Conservation (phyloP, 306 rosid species). For the Castanospermum australe region DNA sequence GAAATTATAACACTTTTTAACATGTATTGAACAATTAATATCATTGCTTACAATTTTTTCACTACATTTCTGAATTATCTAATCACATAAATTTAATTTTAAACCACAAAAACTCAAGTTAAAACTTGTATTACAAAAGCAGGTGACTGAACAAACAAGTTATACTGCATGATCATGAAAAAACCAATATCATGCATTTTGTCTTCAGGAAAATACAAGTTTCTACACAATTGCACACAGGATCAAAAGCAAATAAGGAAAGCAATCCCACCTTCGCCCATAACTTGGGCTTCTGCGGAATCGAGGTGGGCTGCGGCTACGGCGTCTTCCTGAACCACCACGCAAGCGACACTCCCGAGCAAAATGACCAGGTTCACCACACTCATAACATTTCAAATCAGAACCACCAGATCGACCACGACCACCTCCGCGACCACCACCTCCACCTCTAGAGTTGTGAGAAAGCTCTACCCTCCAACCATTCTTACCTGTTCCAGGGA, state of each 20-base stretch:
- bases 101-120: not conserved
- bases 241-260: not conserved
- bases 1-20: not conserved
- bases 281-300: conserved; percentile 83
- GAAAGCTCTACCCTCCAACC: conserved; percentile 88
- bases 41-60: not conserved
- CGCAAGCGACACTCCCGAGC: conserved; percentile 79
- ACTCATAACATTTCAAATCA: conserved; percentile 81
- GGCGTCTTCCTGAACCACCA: conserved; percentile 69
- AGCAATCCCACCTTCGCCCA: conserved; percentile 61
- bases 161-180: not conserved
- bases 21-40: not conserved
- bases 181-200: not conserved
- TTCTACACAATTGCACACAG: not conserved
- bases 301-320: conserved; percentile 74
- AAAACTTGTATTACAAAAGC: not conserved
- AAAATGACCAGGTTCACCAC: conserved; percentile 90
- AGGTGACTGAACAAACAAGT: not conserved
- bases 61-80: not conserved
- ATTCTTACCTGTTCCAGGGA: conserved; percentile 61
- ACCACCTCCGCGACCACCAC: conserved; percentile 43
- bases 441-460: conserved; percentile 75
- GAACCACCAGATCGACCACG: conserved; percentile 77
- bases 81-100: not conserved
- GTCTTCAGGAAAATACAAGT: not conserved